phyloP scores from a whole-genome alignment of 2,329 filamentous ascomycete genomes.

The Monosporascus sp. region DNA sequence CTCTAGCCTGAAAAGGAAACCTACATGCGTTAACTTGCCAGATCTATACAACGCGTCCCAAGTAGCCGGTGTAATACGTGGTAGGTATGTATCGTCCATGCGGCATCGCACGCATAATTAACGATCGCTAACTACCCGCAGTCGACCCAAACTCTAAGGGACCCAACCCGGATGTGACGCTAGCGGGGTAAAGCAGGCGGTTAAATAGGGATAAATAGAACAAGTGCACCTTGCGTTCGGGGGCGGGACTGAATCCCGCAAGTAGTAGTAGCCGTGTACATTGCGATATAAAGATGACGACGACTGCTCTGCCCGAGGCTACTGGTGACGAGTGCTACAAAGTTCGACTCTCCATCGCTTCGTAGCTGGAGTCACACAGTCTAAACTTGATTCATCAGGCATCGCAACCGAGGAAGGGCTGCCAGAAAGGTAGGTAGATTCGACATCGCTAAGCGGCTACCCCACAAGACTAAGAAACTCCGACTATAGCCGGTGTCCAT shows the following conservation, averaged over 20 bases:
- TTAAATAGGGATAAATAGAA: conserved; percentile 34
- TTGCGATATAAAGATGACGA: background rate
- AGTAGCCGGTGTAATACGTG: background rate
- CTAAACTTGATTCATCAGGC: too few relatives aligned
- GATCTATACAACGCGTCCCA: background rate
- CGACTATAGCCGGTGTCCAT: conserved; percentile 1
- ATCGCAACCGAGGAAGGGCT: too few relatives aligned
- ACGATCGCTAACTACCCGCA: background rate
- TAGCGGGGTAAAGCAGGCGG: conserved; percentile 20
- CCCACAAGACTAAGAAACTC: too few relatives aligned
- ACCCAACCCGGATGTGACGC: conserved; percentile 1
- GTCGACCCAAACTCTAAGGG: background rate
- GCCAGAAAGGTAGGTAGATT: too few relatives aligned
- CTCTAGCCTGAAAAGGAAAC: too few relatives aligned
- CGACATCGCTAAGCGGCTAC: too few relatives aligned
- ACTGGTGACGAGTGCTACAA: background rate
- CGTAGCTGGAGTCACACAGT: too few relatives aligned
- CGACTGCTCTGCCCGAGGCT: background rate
- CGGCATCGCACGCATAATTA: background rate
- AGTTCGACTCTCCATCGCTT: too few relatives aligned
- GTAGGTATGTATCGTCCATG: background rate
- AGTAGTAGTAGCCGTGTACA: background rate
- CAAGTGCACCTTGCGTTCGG: conserved; percentile 16
- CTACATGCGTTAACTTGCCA: too few relatives aligned
- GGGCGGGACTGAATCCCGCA: conserved; percentile 12